A percentile compares a stretch with the other conserved stretches of the same genome.
These are phyloP conservation scores for Lasiosphaeris hirsuta DNA, from an alignment of 495 filamentous ascomycete species.

Conservation along the genomic window DNA sequence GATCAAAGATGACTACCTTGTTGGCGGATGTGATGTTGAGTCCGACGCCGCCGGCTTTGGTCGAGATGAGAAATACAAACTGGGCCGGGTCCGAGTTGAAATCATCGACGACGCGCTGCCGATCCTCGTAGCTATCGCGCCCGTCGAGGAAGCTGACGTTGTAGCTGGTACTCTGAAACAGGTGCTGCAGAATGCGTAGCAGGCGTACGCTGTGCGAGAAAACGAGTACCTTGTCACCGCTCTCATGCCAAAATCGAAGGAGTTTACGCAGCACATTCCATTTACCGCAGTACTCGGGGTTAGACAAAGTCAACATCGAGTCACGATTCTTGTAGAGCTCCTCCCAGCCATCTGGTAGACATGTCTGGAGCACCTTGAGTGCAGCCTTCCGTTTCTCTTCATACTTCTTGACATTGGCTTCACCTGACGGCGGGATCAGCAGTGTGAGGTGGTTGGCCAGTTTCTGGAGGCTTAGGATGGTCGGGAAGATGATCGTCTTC, in stretches of 20 bases:
- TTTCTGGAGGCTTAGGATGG: conserved; percentile 76
- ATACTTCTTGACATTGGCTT: conserved; percentile 67
- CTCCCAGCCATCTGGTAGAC: conserved; percentile 73
- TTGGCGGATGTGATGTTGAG: conserved; percentile 97
- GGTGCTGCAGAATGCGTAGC: conserved; percentile 76
- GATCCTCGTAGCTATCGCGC: conserved; percentile 79
- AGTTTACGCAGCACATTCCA: conserved; percentile 91
- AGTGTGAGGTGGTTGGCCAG: conserved; percentile 89
- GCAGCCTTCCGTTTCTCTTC: conserved; percentile 52
- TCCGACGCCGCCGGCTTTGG: conserved; percentile 81
- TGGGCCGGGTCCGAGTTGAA: conserved; percentile 88
- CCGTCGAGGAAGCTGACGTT: conserved; percentile 91
- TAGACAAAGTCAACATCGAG: conserved; percentile 75
- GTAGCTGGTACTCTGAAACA: conserved; percentile 89
- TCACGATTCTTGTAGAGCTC: conserved; percentile 72
- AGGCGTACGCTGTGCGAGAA: conserved; percentile 89
- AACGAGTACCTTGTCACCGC: conserved; percentile 88
- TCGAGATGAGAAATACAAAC: conserved; percentile 95
- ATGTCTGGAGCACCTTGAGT: conserved; percentile 69
- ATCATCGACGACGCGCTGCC: conserved; percentile 75
- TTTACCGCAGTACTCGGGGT: conserved; percentile 93
- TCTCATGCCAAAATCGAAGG: conserved; percentile 82
- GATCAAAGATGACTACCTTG: conserved; percentile 96
- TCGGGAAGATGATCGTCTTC: conserved; percentile 82
- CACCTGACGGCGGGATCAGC: conserved; percentile 68